phyloP scores from a whole-genome alignment of 73 alveolate species.

The Tetrahymena elliotti region DNA sequence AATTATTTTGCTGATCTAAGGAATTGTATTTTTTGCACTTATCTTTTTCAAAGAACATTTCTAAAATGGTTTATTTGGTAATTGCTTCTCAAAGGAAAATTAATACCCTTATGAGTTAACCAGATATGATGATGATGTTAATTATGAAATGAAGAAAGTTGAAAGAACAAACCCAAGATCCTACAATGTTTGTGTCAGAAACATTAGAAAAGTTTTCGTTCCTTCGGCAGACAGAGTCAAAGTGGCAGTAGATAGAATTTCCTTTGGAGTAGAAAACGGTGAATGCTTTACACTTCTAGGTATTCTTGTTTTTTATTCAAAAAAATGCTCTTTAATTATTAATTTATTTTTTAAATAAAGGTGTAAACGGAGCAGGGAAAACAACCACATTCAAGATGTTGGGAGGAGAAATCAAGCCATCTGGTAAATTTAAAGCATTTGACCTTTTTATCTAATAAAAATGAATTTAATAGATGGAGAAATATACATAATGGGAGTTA shows the following conservation, averaged over 20 bases:
- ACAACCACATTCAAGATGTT: slow-evolving; percentile 70
- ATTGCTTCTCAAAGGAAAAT: slow-evolving; percentile 12
- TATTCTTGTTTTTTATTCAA: not conserved
- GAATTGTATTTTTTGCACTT: not conserved
- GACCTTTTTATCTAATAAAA: slow-evolving; percentile 66
- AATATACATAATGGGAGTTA: slow-evolving; percentile 66
- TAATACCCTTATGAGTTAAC: slow-evolving; percentile 6
- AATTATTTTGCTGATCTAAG: slow-evolving; percentile 4
- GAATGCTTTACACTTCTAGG: slow-evolving; percentile 72
- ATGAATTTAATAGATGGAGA: slow-evolving; percentile 70
- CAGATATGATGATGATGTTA: slow-evolving; percentile 67
- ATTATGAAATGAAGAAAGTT: slow-evolving; percentile 54
- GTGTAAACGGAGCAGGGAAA: slow-evolving; percentile 85
- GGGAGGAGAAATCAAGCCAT: slow-evolving; percentile 85
- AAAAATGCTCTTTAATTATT: not conserved
- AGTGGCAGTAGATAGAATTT: slow-evolving; percentile 62
- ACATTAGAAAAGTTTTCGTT: slow-evolving; percentile 54
- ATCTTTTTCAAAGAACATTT: slow-evolving; percentile 35
- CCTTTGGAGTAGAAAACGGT: slow-evolving; percentile 69
- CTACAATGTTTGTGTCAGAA: slow-evolving; percentile 52
- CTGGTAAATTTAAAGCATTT: slow-evolving; percentile 11
- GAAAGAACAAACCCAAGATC: slow-evolving; percentile 23
- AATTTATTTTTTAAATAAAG: not conserved
- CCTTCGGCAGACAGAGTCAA: slow-evolving; percentile 36
- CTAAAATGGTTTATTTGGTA: slow-evolving; percentile 15